phyloP scores from a whole-genome alignment of 1,284 basidiomycete genomes.

The Ustilago tritici region DNA sequence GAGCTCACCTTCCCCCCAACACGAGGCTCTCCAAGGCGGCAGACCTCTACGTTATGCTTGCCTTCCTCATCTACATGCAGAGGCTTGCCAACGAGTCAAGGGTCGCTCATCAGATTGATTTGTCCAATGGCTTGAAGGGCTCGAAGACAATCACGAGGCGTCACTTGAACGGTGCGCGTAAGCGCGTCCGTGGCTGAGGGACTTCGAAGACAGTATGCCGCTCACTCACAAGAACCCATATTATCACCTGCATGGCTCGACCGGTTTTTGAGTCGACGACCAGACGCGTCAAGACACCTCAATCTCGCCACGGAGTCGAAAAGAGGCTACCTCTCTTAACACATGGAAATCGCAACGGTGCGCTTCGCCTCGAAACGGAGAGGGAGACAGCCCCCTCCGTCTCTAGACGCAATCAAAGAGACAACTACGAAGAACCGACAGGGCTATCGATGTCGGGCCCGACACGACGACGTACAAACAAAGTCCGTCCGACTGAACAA shows the following conservation, averaged over 20 bases:
- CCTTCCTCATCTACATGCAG: constrained; percentile 48
- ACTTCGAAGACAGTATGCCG: not conserved
- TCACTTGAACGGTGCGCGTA: constrained; percentile 46
- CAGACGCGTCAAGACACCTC: not conserved
- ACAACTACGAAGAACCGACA: too few species aligned
- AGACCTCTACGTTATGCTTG: constrained; percentile 50
- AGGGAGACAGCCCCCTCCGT: too few species aligned
- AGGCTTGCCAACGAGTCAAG: constrained; percentile 48
- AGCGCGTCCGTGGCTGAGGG: constrained; percentile 41
- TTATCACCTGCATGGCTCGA: too few species aligned
- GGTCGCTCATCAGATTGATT: constrained; percentile 43
- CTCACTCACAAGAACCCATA: too few species aligned
- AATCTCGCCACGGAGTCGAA: not conserved
- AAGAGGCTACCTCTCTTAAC: too few species aligned
- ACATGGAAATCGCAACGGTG: too few species aligned
- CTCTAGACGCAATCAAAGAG: too few species aligned
- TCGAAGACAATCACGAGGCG: constrained; percentile 34
- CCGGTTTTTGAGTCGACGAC: not conserved
- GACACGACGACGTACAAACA: too few species aligned
- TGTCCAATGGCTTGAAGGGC: constrained; percentile 41
- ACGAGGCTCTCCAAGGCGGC: constrained; percentile 45
- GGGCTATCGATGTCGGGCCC: too few species aligned
- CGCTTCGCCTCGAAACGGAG: too few species aligned
- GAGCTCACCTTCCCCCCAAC: constrained; percentile 44
- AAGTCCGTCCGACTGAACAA: too few species aligned